phyloP scores from a whole-genome alignment of 441 rosid genomes.

The Populus hybrid region DNA sequence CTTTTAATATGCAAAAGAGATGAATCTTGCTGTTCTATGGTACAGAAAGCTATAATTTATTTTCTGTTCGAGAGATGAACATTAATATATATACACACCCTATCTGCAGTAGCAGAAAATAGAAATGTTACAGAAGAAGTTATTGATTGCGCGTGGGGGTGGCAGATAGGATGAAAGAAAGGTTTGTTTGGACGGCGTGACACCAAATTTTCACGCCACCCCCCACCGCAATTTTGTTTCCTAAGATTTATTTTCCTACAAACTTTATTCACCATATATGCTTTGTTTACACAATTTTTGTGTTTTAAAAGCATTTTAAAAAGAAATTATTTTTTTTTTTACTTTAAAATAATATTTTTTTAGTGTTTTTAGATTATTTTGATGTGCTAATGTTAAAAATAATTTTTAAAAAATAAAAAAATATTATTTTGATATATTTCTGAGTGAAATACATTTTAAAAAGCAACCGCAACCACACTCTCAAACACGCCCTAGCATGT shows the following conservation, averaged over 20 bases:
- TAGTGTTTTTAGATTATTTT: no score
- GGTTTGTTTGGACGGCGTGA: slow-evolving; percentile 95
- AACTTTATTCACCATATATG: background rate
- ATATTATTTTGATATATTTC: no score
- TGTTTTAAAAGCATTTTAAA: no score
- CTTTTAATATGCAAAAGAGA: slow-evolving; percentile 26
- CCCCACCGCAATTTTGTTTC: slow-evolving; percentile 54
- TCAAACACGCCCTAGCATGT: no score
- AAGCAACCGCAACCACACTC: no score
- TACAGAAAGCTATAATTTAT: background rate
- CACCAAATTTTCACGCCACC: slow-evolving; percentile 68
- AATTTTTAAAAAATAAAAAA: no score
- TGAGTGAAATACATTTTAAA: no score
- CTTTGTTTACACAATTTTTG: no score
- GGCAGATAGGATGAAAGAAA: slow-evolving; percentile 45
- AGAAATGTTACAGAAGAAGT: slow-evolving; percentile 19
- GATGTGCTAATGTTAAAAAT: no score
- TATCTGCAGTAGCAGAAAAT: slow-evolving; percentile 13
- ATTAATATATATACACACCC: slow-evolving; percentile 19
- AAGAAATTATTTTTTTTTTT: no score
- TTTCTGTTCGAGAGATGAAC: background rate
- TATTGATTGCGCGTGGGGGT: slow-evolving; percentile 93
- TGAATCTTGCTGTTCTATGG: slow-evolving; percentile 14
- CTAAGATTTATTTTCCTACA: slow-evolving; percentile 30
- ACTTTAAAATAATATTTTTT: no score